Percentiles rank a stretch among this genome's conserved stretches.
phyloP scores from a whole-genome alignment of 805 yeast genomes.

The Millerago galiae region DNA sequence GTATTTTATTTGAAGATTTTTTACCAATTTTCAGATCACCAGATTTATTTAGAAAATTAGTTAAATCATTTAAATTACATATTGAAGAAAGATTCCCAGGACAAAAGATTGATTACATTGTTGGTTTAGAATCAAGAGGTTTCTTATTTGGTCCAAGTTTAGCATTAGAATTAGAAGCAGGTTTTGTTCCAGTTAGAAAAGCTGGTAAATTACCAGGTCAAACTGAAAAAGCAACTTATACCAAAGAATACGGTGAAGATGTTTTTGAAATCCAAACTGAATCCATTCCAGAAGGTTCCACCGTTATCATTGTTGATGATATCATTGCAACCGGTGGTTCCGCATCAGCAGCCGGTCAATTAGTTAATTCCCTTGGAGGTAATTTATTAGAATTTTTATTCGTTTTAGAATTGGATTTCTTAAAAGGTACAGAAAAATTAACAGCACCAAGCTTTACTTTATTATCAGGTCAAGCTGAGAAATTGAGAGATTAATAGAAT shows the following conservation, averaged over 20 bases:
- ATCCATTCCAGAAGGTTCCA: constrained; percentile 73
- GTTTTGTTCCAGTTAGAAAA: constrained; percentile 94
- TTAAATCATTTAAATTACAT: constrained; percentile 75
- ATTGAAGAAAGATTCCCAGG: constrained; percentile 48
- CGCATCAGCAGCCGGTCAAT: constrained; percentile 88
- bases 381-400: constrained; percentile 75
- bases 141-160: constrained; percentile 94
- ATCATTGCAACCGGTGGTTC: constrained; percentile 98
- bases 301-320: constrained; percentile 87
- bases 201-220: constrained; percentile 93
- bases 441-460: constrained; percentile 86
- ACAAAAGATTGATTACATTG: constrained; percentile 74
- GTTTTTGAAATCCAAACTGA: constrained; percentile 82
- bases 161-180: constrained; percentile 82
- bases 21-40: constrained; percentile 90
- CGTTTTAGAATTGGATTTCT: constrained; percentile 91
- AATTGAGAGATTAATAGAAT: constrained; percentile 25
- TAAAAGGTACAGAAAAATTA: constrained; percentile 87
- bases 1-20: constrained; percentile 92
- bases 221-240: constrained; percentile 60
- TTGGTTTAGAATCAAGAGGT: constrained; percentile 96
- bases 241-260: constrained; percentile 92
- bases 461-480: constrained; percentile 72
- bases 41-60: constrained; percentile 67
- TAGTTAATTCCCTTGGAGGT: constrained; percentile 62